phyloP scores from a whole-genome alignment of 2,329 filamentous ascomycete genomes.

The Cladophialophora exuberans region DNA sequence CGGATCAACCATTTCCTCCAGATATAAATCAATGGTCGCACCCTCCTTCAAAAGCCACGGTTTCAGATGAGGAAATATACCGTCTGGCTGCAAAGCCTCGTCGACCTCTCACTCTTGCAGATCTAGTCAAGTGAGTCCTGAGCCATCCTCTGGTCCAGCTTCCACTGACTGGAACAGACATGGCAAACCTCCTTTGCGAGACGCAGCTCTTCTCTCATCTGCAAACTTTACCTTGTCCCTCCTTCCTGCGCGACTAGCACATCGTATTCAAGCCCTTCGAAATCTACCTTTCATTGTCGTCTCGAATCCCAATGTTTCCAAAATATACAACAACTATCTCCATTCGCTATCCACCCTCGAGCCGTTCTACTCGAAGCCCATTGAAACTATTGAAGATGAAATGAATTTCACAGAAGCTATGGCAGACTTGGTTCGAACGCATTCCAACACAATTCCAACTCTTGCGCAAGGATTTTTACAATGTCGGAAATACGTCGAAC shows the following conservation, averaged over 20 bases:
- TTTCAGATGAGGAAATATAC: constrained; percentile 75
- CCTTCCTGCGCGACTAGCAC: constrained; percentile 87
- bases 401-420: constrained; percentile 89
- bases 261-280: constrained; percentile 88
- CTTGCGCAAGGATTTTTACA: constrained; percentile 92
- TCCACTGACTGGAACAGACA: constrained; percentile 46
- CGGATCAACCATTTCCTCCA: constrained; percentile 23
- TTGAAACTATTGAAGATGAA: constrained; percentile 81
- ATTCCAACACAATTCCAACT: constrained; percentile 90
- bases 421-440: constrained; percentile 91
- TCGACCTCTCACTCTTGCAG: constrained; percentile 80
- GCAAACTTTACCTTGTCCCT: constrained; percentile 95
- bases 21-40: constrained; percentile 29
- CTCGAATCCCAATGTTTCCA: constrained; percentile 91
- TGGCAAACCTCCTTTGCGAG: constrained; percentile 82
- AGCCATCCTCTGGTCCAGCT: background rate
- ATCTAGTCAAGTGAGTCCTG: constrained; percentile 75
- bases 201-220: constrained; percentile 78
- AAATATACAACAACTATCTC: constrained; percentile 95
- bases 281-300: constrained; percentile 98
- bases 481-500: constrained; percentile 84
- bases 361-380: constrained; percentile 74
- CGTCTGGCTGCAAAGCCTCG: constrained; percentile 76
- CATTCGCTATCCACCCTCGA: constrained; percentile 89
- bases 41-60: constrained; percentile 52